These are phyloP conservation scores for Wickerhamomyces hampshirensis DNA, from an alignment of 805 yeast genomes.

Conservation along the genomic window DNA sequence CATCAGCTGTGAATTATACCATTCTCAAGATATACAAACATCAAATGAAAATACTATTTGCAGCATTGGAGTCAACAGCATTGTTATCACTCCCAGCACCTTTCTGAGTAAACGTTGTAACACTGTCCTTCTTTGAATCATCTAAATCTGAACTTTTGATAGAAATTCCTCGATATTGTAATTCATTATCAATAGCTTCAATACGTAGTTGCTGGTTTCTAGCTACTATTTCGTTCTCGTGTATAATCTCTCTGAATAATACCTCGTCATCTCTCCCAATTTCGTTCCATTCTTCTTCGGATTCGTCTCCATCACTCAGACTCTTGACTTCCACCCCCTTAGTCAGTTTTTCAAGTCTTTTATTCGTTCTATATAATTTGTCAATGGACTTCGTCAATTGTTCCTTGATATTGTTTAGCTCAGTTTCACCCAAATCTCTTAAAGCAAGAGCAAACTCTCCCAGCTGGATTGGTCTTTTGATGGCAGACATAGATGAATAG, in stretches of 20 bases:
- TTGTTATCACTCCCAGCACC: constrained; percentile 32
- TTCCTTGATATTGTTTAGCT: constrained; percentile 28
- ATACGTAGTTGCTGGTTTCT: constrained; percentile 45
- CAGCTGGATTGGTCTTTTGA: constrained; percentile 34
- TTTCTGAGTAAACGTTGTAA: not conserved
- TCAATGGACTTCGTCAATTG: constrained; percentile 38
- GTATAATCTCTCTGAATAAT: constrained; percentile 49
- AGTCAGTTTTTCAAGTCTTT: constrained; percentile 39
- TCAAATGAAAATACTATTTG: constrained; percentile 29
- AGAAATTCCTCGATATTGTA: constrained; percentile 35
- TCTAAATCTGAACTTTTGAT: not conserved
- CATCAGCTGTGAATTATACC: no score
- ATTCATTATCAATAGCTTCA: constrained; percentile 41
- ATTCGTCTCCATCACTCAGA: constrained; percentile 9
- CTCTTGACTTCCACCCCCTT: constrained; percentile 26
- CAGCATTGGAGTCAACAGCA: constrained; percentile 30
- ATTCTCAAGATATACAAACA: no score
- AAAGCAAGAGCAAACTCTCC: constrained; percentile 49
- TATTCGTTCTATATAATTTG: constrained; percentile 49
- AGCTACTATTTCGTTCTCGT: constrained; percentile 53
- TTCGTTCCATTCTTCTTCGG: constrained; percentile 24
- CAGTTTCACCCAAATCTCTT: constrained; percentile 46
- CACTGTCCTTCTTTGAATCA: not conserved
- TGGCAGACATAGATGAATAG: constrained; percentile 29
- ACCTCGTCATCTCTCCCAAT: constrained; percentile 39